Base-by-base conservation (phyloP, 768 basidiomycete species). In the Paxillus rubicundulus region DNA sequence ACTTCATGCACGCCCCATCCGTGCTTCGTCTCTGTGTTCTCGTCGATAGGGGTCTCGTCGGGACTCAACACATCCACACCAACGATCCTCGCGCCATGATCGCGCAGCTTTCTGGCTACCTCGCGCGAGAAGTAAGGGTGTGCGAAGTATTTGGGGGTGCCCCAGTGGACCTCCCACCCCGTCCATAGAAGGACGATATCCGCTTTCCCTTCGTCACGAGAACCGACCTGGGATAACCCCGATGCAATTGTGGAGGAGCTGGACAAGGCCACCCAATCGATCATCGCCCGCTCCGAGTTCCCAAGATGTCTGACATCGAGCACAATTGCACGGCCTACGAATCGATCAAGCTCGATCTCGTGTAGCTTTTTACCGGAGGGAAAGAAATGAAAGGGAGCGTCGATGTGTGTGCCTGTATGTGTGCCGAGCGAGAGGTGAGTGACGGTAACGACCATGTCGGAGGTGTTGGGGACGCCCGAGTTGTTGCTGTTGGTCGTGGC, bases 401-500 rank as follows among this genome's bases (percentile, higher is more conserved):
- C 89, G 66, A 90, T 75, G 70, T 91, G 89, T 2, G 89, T 90
- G 42, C 88, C 89, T 1, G 84, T 84, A 61, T 90, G 89, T 1
- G 87, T 82, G 4, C 84, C 79, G 18, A 89, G 60, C 24, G 77
- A 70, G 45, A 91, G 68, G 0, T 72, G 49, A 5, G 65, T 61
- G 20, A 69, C 62, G 3, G 61, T 61, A 55, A 67, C 59, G 45
- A 58, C 55, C 43, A 59, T 54, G 12, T 21, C n/a, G 6, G 56
- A 20, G 39, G 52, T 5, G n/a, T 49, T 45, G 10, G 42, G 16
- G 12, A 32, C 30, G 30, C 12, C 30, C 30, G 30, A 32, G 30
- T 32, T 9, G 40, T 72, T 78, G 1, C 36, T 24, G 24, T 24
- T 24, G 24, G 4, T 24, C 24, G 24, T 24, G 24, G 24, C 24